Base-by-base conservation (phyloP, 2,329 filamentous ascomycete genomes). In the Diplodia mutila region DNA sequence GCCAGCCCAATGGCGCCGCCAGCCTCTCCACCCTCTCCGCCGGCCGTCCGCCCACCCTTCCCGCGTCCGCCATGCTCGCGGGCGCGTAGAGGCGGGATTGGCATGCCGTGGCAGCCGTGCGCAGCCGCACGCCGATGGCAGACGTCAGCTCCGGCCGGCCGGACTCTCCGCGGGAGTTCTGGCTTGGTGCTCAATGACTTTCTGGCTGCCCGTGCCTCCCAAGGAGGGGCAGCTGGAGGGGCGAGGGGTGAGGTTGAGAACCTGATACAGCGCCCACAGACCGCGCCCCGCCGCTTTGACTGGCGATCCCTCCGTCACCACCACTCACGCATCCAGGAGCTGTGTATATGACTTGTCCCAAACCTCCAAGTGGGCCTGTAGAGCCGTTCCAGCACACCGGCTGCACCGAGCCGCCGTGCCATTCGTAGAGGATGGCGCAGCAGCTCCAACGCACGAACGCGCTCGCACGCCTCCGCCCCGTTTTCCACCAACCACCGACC, bases 291-390 rank as follows among this genome's bases (percentile, higher is more conserved):
- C 64, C 52, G 52, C 51, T 57, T 55, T 48, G 53, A 66, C 64
- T 57, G 64, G 46, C 52, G 64, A 66, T 66, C 64, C n/a, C 42
- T 57, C 52, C 64, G 52, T 66, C 64, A 66, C 64, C 64, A 66
- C 59, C 59, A 63, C 59, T 63, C 59, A 63, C 59, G 59, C 59
- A 49, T 49, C 59, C 59, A 46, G 59, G 59, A 63, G 59, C 59
- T 37, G 27, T 63, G 59, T 63, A 51, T 63, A 63, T 63, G 59
- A 63, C 59, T 63, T 63, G 59, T 63, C 59, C 59, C 59, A 63
- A 63, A 63, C 42, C 42, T 51, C 42, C 59, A 51, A 34, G 59
- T 63, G 59, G 59, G 46, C 59, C 59, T 51, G 59, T 27, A 63
- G 59, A 63, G 59, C 46, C 25, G n/a, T 63, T 63, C 59, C 59